phyloP scores from a whole-genome alignment of 2,329 filamentous ascomycete genomes.

The Xylaria sp. region DNA sequence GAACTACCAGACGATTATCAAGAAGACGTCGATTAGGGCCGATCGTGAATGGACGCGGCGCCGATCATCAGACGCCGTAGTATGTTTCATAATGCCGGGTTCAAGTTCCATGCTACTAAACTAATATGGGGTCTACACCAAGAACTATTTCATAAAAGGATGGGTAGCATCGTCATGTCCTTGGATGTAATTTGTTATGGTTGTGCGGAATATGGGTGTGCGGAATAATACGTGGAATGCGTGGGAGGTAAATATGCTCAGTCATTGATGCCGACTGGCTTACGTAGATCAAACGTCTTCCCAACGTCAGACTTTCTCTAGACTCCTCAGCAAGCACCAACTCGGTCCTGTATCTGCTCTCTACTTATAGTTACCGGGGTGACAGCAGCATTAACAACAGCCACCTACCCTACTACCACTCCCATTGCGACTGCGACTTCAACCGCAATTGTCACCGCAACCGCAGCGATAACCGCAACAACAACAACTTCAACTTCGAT shows the following conservation, averaged over 20 bases:
- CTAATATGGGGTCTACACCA: not conserved
- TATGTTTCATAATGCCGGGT: not conserved
- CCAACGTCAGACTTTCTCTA: not conserved
- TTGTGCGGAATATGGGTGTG: too few relatives aligned
- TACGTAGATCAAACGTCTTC: not conserved
- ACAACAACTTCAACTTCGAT: too few relatives aligned
- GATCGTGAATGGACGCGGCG: not conserved
- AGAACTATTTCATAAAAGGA: not conserved
- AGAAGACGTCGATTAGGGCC: conserved; percentile 26
- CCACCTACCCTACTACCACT: not conserved
- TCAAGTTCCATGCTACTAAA: not conserved
- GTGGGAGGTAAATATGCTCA: not conserved
- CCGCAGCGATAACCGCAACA: too few relatives aligned
- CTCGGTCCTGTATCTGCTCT: not conserved
- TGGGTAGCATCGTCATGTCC: not conserved
- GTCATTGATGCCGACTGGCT: not conserved
- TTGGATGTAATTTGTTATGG: not conserved
- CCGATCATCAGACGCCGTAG: not conserved
- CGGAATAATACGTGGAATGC: too few relatives aligned
- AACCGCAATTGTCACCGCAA: not conserved
- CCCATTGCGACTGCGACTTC: not conserved
- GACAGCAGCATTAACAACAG: not conserved
- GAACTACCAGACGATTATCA: conserved; percentile 43
- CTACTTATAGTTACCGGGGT: not conserved
- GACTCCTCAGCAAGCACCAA: not conserved